Evolutionary conservation across 495 filamentous ascomycete genomes (phyloP), one percentile per base, ranked within the genome.

Genomic region (Aspergillus bertholletiae): DNA sequence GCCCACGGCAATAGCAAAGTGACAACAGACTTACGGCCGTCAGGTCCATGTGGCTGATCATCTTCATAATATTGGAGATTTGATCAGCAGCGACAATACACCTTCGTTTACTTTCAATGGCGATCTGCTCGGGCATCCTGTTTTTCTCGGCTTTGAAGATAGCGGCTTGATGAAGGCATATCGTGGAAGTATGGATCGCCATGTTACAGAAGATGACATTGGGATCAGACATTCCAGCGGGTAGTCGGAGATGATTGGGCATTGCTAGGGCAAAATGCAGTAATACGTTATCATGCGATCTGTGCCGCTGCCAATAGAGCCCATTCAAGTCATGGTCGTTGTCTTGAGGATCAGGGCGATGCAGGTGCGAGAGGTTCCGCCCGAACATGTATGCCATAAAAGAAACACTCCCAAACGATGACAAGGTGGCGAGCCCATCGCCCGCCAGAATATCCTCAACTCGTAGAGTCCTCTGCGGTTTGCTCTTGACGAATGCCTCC

Each of bases 121-220:
- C 85, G 37, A 97, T 87, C 23, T 83, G 83, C 9, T 83, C 75
- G 4, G 92, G 84, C 60, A 97, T 77, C 49, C 82, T 79, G 67
- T 97, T 88, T 70, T 90, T 93, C 60, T 97, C 92, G 0, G 94
- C 90, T 68, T 96, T 97, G 80, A 91, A 96, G 18, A 97, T 97
- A 18, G 94, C 95, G 7, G 95, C 95, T 67, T 99, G 94, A 66
- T 99, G 94, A 7, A 97, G 80, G 69, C 95, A 97, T 40, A 99
- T 97, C 2, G 91, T 94, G 1, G 92, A 95, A 0, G 94, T 96
- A 64, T 97, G 94, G 30, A 97, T 91, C 62, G 87, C 89, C 89
- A 97, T 96, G 56, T 97, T 97, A 28, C 89, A 85, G 63, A 97
- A 97, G 18, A 99, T 85, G 47, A 95, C 85, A 60, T 97, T 99